These are phyloP conservation scores for Croton setiger DNA, from an alignment of 441 rosid species.

Conservation along the genomic window DNA sequence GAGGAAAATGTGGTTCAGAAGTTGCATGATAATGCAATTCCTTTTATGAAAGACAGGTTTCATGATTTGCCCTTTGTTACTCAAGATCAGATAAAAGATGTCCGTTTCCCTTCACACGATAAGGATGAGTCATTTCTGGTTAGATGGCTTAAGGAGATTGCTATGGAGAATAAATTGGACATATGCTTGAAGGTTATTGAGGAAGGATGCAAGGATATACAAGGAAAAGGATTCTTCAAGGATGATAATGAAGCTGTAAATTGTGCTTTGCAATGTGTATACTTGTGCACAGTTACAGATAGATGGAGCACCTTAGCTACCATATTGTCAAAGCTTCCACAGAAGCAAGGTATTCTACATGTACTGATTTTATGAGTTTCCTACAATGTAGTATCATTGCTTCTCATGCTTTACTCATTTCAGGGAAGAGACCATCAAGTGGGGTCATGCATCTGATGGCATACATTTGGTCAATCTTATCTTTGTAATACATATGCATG, in stretches of 20 bases:
- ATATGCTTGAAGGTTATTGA: constrained; percentile 77
- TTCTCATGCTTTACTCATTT: background rate
- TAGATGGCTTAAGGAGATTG: constrained; percentile 89
- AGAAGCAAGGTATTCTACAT: constrained; percentile 52
- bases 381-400: background rate
- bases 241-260: constrained; percentile 76
- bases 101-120: constrained; percentile 25
- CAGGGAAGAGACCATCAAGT: no score
- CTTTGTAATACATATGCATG: no score
- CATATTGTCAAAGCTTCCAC: constrained; percentile 82
- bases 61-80: constrained; percentile 22
- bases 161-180: constrained; percentile 68
- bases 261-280: constrained; percentile 84
- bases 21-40: constrained; percentile 67
- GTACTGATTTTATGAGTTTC: background rate
- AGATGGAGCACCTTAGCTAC: constrained; percentile 85
- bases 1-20: constrained; percentile 61
- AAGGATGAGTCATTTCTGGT: constrained; percentile 65
- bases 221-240: constrained; percentile 52
- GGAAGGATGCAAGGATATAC: constrained; percentile 73
- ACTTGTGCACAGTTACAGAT: constrained; percentile 68
- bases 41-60: constrained; percentile 64
- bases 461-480: no score
- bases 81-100: constrained; percentile 25
- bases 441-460: no score